These are phyloP conservation scores for Lactarius hatsudake DNA, from an alignment of 768 basidiomycete species.

Conservation along the genomic window DNA sequence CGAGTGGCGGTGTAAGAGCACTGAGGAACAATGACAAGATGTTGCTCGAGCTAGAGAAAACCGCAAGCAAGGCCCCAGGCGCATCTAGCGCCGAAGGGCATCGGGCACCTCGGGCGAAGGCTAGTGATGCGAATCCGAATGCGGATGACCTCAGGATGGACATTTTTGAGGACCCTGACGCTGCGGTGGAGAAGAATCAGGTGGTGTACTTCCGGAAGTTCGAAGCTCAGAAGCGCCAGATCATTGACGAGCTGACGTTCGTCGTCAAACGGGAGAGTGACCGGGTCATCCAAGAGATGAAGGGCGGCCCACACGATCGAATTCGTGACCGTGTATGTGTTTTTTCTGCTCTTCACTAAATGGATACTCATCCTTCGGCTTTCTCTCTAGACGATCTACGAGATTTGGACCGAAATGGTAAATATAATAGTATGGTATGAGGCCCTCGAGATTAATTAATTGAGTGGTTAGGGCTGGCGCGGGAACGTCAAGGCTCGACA, in stretches of 20 bases:
- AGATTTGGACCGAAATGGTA: constrained; percentile 33
- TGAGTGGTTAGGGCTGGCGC: constrained; percentile 22
- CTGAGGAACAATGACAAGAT: constrained; percentile 27
- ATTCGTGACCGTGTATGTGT: background rate
- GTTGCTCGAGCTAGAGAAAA: constrained; percentile 27
- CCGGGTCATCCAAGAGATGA: constrained; percentile 27
- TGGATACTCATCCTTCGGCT: background rate
- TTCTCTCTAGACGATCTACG: background rate
- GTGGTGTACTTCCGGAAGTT: constrained; percentile 29
- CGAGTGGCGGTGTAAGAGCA: constrained; percentile 29
- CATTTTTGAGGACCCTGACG: constrained; percentile 27
- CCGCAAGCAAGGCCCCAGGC: constrained; percentile 13
- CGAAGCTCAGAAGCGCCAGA: constrained; percentile 25
- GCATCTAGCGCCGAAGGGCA: background rate
- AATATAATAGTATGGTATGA: background rate
- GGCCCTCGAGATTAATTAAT: background rate
- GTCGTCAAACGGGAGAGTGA: constrained; percentile 28
- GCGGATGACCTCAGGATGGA: constrained; percentile 24
- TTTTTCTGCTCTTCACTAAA: background rate
- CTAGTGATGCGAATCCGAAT: background rate
- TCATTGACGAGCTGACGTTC: constrained; percentile 20
- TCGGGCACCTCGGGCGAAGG: background rate
- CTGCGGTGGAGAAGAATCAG: constrained; percentile 28
- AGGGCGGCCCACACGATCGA: constrained; percentile 30
- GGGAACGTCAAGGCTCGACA: constrained; percentile 26